These are phyloP conservation scores for Juglanconis oblonga DNA, from an alignment of 2,329 filamentous ascomycete genomes.

Conservation along the genomic window DNA sequence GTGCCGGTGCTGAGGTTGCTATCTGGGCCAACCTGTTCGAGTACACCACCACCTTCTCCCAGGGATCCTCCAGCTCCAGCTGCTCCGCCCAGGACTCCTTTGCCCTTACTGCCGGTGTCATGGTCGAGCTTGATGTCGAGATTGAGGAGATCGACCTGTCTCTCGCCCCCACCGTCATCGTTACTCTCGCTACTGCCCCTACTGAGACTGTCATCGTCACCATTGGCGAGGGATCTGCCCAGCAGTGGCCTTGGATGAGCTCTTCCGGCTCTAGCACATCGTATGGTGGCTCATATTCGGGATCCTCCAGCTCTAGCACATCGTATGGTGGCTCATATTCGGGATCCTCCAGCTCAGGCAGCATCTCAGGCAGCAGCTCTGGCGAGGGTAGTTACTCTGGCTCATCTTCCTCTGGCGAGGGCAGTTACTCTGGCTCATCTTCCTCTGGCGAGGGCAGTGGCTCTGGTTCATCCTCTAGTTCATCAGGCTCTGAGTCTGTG, in stretches of 20 bases:
- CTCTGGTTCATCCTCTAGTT: background rate
- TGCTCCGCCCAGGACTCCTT: slow-evolving; percentile 24
- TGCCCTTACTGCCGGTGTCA: slow-evolving; percentile 24
- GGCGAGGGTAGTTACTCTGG: background rate
- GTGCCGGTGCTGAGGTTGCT: slow-evolving; percentile 25
- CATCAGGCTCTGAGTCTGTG: slow-evolving; percentile 4
- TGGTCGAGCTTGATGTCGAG: slow-evolving; percentile 25
- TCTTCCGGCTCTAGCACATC: background rate
- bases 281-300: background rate
- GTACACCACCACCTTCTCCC: slow-evolving; percentile 26
- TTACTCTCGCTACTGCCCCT: slow-evolving; percentile 24
- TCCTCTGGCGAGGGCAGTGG: background rate
- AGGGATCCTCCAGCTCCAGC: slow-evolving; percentile 7
- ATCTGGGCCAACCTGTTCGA: slow-evolving; percentile 30
- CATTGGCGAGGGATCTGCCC: slow-evolving; percentile 9
- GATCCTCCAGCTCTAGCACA: background rate
- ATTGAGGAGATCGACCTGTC: slow-evolving; percentile 22
- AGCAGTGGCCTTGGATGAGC: slow-evolving; percentile 9
- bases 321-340: background rate
- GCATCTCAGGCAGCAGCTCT: background rate
- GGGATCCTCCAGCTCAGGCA: background rate
- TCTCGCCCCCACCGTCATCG: slow-evolving; percentile 26
- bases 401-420: background rate
- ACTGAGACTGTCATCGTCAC: slow-evolving; percentile 21
- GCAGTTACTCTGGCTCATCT: background rate